A percentile compares a stretch with the other conserved stretches of the same genome.
phyloP scores from a whole-genome alignment of 306 rosid species.

The Psophocarpus tetragonolobus region DNA sequence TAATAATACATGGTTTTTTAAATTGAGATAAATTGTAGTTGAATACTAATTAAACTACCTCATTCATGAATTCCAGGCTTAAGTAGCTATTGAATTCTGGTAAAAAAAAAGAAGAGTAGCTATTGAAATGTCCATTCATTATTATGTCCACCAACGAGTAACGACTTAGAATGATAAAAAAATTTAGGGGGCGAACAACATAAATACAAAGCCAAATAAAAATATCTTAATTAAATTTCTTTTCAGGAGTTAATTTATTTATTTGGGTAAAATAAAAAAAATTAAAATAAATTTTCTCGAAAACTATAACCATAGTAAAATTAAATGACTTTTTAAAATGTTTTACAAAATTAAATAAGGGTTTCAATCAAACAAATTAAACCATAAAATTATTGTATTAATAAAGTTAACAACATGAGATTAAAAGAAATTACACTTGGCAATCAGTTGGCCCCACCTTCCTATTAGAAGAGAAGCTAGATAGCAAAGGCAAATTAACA shows the following conservation, averaged over 20 bases:
- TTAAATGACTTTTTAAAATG: neutral
- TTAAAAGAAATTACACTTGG: neutral
- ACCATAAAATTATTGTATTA: neutral
- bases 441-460: neutral
- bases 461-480: neutral
- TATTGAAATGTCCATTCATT: neutral
- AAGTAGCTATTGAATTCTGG: neutral
- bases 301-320: neutral
- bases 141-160: neutral
- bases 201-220: neutral
- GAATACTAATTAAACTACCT: neutral
- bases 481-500: too few relatives aligned
- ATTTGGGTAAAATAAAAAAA: neutral
- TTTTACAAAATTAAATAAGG: neutral
- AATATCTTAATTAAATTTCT: neutral
- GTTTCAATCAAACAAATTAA: neutral
- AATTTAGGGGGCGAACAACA: neutral
- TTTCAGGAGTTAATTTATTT: neutral
- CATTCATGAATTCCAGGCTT: neutral
- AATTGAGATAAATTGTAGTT: neutral
- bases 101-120: too few relatives aligned
- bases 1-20: too few relatives aligned
- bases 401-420: neutral
- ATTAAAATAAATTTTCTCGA: neutral
- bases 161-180: neutral